A percentile compares a stretch with the other conserved stretches of the same genome.
phyloP scores from a whole-genome alignment of 352 stramenopile species.

The Globisporangium canariense region DNA sequence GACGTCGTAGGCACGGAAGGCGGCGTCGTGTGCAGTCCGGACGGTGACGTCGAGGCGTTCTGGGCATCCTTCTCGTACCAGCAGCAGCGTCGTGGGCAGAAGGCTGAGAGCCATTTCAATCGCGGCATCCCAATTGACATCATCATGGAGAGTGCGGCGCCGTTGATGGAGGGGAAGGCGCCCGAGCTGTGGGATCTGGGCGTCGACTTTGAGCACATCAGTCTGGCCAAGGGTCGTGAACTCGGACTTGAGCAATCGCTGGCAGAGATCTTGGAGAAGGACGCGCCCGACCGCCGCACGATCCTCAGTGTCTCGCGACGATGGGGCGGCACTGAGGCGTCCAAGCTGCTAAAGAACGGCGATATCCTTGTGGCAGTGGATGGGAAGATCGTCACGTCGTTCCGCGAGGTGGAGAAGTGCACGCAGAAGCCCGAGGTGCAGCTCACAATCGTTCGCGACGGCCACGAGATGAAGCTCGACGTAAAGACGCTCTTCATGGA shows the following conservation, averaged over 20 bases:
- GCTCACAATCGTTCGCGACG: slow-evolving; percentile 85
- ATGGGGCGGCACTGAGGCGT: slow-evolving; percentile 71
- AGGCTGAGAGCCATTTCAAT: slow-evolving; percentile 86
- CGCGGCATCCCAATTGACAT: slow-evolving; percentile 84
- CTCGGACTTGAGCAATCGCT: slow-evolving; percentile 81
- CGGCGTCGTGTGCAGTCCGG: slow-evolving; percentile 68
- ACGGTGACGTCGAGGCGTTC: slow-evolving; percentile 76
- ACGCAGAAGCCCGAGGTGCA: slow-evolving; percentile 74
- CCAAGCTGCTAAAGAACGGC: slow-evolving; percentile 70
- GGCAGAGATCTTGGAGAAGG: slow-evolving; percentile 70
- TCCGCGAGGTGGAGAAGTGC: slow-evolving; percentile 81
- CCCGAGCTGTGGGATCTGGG: slow-evolving; percentile 80
- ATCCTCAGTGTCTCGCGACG: slow-evolving; percentile 78
- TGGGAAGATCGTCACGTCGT: slow-evolving; percentile 79
- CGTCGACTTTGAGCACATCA: slow-evolving; percentile 87
- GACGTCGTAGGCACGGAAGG: slow-evolving; percentile 81
- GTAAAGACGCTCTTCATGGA: slow-evolving; percentile 82
- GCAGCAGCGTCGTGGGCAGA: slow-evolving; percentile 63
- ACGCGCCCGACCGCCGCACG: slow-evolving; percentile 63
- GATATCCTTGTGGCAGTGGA: slow-evolving; percentile 88
- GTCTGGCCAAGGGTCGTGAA: slow-evolving; percentile 84
- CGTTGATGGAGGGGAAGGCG: slow-evolving; percentile 63
- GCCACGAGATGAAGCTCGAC: slow-evolving; percentile 56
- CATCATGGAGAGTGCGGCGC: slow-evolving; percentile 83
- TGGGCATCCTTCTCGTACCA: slow-evolving; percentile 89